Evolutionary conservation across 371 early-diverging fungal genomes (phyloP).

Genomic region (Syncephalastrum contaminatum): DNA sequence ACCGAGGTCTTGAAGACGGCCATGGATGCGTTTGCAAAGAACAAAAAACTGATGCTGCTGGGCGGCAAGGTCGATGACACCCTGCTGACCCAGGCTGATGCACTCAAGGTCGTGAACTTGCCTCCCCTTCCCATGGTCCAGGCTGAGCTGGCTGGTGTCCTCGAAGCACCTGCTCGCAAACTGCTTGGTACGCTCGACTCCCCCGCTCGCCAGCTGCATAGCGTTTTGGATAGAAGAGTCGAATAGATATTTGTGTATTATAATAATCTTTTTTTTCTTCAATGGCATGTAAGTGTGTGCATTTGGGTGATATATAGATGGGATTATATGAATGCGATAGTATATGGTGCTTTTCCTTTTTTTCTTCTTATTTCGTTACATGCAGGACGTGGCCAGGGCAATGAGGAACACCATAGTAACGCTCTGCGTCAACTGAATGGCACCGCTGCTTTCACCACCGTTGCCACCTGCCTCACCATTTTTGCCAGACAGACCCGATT

Average conservation of each 20-base stretch:
- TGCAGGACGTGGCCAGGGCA: too few species aligned
- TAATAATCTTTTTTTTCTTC: too few species aligned
- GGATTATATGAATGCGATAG: too few species aligned
- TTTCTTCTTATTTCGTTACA: too few species aligned
- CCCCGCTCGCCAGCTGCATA: constrained; percentile 45
- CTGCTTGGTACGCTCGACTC: constrained; percentile 50
- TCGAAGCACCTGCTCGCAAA: constrained; percentile 59
- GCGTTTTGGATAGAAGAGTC: constrained; percentile 47
- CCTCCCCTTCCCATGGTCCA: constrained; percentile 55
- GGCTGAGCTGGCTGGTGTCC: constrained; percentile 56
- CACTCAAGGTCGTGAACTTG: constrained; percentile 55
- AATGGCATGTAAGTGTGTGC: too few species aligned
- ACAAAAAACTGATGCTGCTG: constrained; percentile 61
- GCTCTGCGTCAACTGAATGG: too few species aligned
- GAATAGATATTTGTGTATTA: constrained; percentile 25
- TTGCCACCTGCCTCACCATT: constrained; percentile 1
- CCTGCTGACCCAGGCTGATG: constrained; percentile 53
- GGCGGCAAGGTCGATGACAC: constrained; percentile 64
- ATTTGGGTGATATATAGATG: too few species aligned
- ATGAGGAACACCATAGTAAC: too few species aligned
- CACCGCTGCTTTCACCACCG: not conserved
- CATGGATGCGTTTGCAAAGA: constrained; percentile 50
- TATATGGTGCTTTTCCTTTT: too few species aligned
- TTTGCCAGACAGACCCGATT: constrained; percentile 21
- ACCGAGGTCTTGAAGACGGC: constrained; percentile 46